Evolutionary conservation across 2,329 filamentous ascomycete genomes (phyloP).

Genomic region (Diaporthe citriasiana): DNA sequence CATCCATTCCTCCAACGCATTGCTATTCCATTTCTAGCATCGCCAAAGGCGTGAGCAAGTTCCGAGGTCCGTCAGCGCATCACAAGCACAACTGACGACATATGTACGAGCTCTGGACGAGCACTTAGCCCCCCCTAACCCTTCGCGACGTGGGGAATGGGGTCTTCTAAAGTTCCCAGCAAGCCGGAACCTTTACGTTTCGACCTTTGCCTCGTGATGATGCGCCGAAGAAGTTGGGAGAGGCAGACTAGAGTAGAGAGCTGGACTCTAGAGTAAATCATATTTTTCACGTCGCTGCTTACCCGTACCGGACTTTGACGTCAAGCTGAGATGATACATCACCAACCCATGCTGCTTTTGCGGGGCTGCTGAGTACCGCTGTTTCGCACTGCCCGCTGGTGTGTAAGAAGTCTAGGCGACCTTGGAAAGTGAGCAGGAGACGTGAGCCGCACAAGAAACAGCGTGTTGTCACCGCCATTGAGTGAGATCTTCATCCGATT

Average conservation of each 20-base stretch:
- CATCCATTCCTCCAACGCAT: neutral
- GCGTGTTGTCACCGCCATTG: slow-evolving; percentile 1
- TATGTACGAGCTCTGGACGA: neutral
- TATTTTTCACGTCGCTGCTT: neutral
- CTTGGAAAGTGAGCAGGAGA: neutral
- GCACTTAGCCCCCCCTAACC: neutral
- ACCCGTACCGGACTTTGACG: slow-evolving; percentile 13
- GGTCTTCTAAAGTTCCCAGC: neutral
- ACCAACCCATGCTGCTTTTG: slow-evolving; percentile 5
- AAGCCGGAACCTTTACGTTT: neutral
- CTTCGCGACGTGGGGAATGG: neutral
- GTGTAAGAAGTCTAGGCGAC: neutral
- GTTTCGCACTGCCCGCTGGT: slow-evolving; percentile 6
- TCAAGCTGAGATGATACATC: slow-evolving; percentile 19
- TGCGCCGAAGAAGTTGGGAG: neutral
- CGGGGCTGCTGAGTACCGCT: slow-evolving; percentile 1
- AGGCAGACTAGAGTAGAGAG: slow-evolving; percentile 7
- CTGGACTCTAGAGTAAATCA: slow-evolving; percentile 10
- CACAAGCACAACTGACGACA: neutral
- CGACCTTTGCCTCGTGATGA: slow-evolving; percentile 18
- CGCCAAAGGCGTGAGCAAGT: neutral
- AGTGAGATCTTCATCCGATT: neutral
- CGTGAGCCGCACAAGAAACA: too few relatives aligned
- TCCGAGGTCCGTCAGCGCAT: neutral
- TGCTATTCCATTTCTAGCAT: neutral